phyloP scores from a whole-genome alignment of 371 early-diverging fungal genomes.

The Conidiobolus incongruus region DNA sequence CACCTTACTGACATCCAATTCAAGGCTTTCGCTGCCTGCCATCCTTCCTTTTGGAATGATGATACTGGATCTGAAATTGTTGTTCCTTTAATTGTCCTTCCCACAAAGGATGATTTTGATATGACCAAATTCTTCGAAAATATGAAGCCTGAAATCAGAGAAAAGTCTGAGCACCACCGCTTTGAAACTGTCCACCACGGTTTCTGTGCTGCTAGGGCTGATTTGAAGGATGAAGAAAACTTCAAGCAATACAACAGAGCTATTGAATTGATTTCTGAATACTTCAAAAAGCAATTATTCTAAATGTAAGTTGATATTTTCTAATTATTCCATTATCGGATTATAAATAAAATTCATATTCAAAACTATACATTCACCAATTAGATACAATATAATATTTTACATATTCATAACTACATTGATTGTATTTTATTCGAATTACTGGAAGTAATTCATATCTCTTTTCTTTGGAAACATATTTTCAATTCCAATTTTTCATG shows the following conservation, averaged over 20 bases:
- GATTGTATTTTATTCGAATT: too few species aligned
- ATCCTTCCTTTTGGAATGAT: conserved; percentile 25
- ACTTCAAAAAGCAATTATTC: conserved; percentile 12
- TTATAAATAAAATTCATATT: too few species aligned
- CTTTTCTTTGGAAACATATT: too few species aligned
- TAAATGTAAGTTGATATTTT: too few species aligned
- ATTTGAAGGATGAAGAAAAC: conserved; percentile 22
- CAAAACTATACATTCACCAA: too few species aligned
- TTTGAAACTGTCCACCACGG: conserved; percentile 48
- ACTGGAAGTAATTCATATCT: too few species aligned
- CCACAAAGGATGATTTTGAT: conserved; percentile 33
- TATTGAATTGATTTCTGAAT: conserved; percentile 19
- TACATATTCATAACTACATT: too few species aligned
- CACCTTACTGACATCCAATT: too few species aligned
- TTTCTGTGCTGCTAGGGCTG: conserved; percentile 40
- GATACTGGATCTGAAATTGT: conserved; percentile 22
- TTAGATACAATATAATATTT: too few species aligned
- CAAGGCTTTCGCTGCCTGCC: conserved; percentile 27
- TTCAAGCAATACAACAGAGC: conserved; percentile 24
- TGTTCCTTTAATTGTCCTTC: conserved; percentile 29
- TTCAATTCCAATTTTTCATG: too few species aligned
- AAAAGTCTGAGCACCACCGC: conserved; percentile 17
- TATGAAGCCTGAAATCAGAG: conserved; percentile 17
- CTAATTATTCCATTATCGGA: too few species aligned
- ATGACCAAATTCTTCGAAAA: too few species aligned